phyloP scores from a whole-genome alignment of 2,329 filamentous ascomycete species.

The Periconia sp. region DNA sequence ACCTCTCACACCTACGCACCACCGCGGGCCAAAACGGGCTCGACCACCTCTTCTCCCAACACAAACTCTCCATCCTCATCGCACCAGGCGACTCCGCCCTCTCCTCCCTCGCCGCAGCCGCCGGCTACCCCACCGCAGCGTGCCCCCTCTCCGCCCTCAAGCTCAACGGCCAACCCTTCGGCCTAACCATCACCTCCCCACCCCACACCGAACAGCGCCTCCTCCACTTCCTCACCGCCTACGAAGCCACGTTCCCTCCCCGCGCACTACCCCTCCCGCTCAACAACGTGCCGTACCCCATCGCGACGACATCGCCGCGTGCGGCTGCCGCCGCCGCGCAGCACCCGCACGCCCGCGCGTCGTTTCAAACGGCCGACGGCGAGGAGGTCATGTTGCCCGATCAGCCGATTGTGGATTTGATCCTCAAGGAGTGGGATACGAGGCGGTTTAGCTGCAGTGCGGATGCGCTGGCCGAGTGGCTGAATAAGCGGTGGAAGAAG shows the following conservation, averaged over 20 bases:
- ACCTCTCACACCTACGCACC: constrained; percentile 27
- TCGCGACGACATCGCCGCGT: too few species aligned
- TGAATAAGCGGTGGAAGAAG: constrained; percentile 38
- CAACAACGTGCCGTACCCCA: constrained; percentile 22
- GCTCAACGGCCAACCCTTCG: constrained; percentile 41
- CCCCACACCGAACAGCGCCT: constrained; percentile 35
- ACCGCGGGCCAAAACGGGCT: constrained; percentile 36
- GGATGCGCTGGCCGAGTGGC: constrained; percentile 38
- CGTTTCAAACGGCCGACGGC: constrained; percentile 6
- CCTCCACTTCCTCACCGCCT: constrained; percentile 40
- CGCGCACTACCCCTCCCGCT: constrained; percentile 35
- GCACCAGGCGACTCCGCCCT: constrained; percentile 39
- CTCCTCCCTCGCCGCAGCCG: constrained; percentile 38
- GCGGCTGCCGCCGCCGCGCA: too few species aligned
- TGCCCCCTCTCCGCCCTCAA: constrained; percentile 38
- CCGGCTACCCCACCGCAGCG: constrained; percentile 39
- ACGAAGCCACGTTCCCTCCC: constrained; percentile 38
- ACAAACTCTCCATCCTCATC: constrained; percentile 33
- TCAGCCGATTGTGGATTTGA: constrained; percentile 35
- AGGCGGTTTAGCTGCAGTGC: constrained; percentile 31
- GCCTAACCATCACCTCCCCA: constrained; percentile 33
- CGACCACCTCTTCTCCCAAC: constrained; percentile 31
- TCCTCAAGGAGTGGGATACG: constrained; percentile 39
- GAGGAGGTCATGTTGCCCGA: constrained; percentile 32
- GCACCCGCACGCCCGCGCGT: too few species aligned